Evolutionary conservation across 1,284 basidiomycete genomes (phyloP), one percentile per base, ranked within the genome.

Genomic region (Entoloma clypeatum): DNA sequence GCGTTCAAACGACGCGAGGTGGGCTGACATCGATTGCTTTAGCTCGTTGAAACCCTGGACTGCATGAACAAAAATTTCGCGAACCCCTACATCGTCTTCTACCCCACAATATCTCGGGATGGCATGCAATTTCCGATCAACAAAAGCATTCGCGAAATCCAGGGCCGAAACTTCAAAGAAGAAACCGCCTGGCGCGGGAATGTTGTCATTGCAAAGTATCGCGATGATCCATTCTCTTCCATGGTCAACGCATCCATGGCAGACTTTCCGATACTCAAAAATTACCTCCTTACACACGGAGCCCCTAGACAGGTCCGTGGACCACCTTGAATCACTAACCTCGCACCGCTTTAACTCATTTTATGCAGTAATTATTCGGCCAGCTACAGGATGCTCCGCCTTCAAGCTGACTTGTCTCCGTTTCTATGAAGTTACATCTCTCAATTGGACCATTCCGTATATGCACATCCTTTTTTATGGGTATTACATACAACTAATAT

Each of bases 81-180:
- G 11, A 74, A 81, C 45, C 86, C 86, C 10, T 89, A 87, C 63
- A 78, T 87, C 49, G 70, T 87, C 34, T 89, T 86, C 59, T 88
- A 85, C 52, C 86, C 85, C 2, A 67, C 70, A 36, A 58, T 84
- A 33, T 84, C 85, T 38, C 77, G 82, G 39, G 83, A 87, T 51
- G 81, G 80, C 21, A 84, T 83, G 76, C 74, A 81, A 4, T 88
- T 88, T 60, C 86, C 86, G 3, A 58, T 85, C 52, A 89, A 89
- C 67, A 81, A 79, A 53, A 72, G 71, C 50, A 72, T 88, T 44
- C 74, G 74, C 22, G 83, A 87, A 41, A 81, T 86, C 45, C 85
- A 89, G 61, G 81, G 75, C 8, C 58, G 58, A 28, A 58, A 59
- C 17, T 86, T 72, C 62, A 69, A 63, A 50, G 82, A 85, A 55